These are phyloP conservation scores for Globisporangium iwayamae DNA, from an alignment of 352 stramenopile genomes.

Conservation along the genomic window DNA sequence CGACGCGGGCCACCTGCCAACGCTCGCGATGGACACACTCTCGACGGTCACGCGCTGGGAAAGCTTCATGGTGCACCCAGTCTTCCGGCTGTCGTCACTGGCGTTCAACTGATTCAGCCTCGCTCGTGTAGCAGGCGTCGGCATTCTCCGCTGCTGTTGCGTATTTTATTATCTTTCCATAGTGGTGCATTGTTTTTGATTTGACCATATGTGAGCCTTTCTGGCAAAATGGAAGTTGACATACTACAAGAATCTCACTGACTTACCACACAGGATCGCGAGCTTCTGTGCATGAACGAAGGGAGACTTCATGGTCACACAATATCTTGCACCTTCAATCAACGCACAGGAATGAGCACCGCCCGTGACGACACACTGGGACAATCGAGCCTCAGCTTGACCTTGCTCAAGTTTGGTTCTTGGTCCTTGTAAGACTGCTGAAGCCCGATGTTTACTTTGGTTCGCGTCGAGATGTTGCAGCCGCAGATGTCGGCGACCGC, in stretches of 20 bases:
- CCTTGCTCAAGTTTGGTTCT: too few relatives aligned
- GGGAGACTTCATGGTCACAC: too few relatives aligned
- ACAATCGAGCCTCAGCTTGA: too few relatives aligned
- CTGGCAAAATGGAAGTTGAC: too few relatives aligned
- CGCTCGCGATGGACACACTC: slow-evolving; percentile 62
- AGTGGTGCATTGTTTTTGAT: not conserved
- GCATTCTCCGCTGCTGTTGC: not conserved
- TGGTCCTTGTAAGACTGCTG: too few relatives aligned
- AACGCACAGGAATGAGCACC: too few relatives aligned
- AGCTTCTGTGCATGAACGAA: too few relatives aligned
- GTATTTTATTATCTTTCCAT: slow-evolving; percentile 7
- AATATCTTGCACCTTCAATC: too few relatives aligned
- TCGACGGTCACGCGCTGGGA: slow-evolving; percentile 67
- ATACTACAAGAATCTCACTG: too few relatives aligned
- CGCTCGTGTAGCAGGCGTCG: not conserved
- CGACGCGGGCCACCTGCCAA: slow-evolving; percentile 38
- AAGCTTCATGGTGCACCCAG: slow-evolving; percentile 49
- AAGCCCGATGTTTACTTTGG: not conserved
- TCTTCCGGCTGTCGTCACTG: slow-evolving; percentile 46
- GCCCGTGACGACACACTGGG: too few relatives aligned
- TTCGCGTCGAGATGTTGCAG: not conserved
- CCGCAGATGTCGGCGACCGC: not conserved
- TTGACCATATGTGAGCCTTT: not conserved
- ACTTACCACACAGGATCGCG: too few relatives aligned
- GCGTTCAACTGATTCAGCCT: slow-evolving; percentile 13